These are phyloP conservation scores for Acer negundo DNA, from an alignment of 345 rosid species.

Conservation along the genomic window DNA sequence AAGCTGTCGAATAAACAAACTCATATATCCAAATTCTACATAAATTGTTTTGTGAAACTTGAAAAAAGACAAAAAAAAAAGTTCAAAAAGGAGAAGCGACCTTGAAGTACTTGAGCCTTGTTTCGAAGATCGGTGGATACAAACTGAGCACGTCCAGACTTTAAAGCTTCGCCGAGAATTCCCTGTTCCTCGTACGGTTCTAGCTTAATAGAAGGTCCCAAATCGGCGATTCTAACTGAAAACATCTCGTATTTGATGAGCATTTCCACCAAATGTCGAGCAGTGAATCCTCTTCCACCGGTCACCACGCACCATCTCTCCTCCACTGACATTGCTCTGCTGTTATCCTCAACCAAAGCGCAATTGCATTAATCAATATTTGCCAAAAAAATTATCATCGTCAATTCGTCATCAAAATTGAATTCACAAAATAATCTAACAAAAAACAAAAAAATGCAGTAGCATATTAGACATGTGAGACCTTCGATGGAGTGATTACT, in stretches of 20 bases:
- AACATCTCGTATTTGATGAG: conserved; percentile 49
- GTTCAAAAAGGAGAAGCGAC: conserved; percentile 27
- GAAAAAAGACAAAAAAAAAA: not conserved
- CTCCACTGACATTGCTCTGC: conserved; percentile 37
- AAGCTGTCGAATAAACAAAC: conserved; percentile 41
- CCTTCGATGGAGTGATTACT: not conserved
- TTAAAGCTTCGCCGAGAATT: conserved; percentile 61
- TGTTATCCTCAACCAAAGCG: not conserved
- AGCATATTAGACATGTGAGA: not conserved
- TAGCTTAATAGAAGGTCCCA: conserved; percentile 56
- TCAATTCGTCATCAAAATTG: not conserved
- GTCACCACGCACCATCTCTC: conserved; percentile 84
- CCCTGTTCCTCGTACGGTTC: conserved; percentile 62
- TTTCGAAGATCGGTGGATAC: conserved; percentile 74
- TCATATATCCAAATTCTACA: too few species aligned
- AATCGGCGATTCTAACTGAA: conserved; percentile 73
- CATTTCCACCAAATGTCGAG: conserved; percentile 90
- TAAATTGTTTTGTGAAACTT: not conserved
- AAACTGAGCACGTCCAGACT: conserved; percentile 66
- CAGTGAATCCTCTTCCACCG: conserved; percentile 92
- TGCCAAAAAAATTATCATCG: not conserved
- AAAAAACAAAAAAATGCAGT: not conserved
- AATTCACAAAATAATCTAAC: not conserved
- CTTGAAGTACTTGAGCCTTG: conserved; percentile 72
- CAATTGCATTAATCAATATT: not conserved